These are phyloP conservation scores for Neurospora hispaniola DNA, from an alignment of 495 filamentous ascomycete species.

Conservation along the genomic window DNA sequence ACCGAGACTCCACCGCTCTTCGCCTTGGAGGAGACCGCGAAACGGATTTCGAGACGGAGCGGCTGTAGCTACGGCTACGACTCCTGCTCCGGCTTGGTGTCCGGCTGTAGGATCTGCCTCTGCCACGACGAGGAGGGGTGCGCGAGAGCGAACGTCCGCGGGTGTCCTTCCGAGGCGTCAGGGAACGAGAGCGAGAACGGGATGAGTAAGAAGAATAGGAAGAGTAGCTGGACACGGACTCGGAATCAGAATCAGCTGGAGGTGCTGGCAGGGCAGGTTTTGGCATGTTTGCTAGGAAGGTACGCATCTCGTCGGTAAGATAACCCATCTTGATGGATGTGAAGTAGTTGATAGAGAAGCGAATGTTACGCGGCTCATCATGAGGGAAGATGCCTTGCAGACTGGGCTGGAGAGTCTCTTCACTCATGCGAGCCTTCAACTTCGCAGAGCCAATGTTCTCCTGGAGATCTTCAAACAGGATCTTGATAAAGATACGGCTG, in stretches of 20 bases:
- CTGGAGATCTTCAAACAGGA: constrained; percentile 84
- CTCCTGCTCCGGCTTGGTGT: constrained; percentile 6
- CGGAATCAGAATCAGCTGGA: constrained; percentile 48
- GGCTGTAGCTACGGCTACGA: constrained; percentile 16
- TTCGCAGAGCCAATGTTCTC: constrained; percentile 78
- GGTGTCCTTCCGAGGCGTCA: constrained; percentile 22
- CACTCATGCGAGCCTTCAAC: constrained; percentile 62
- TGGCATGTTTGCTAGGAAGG: constrained; percentile 74
- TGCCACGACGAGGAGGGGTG: constrained; percentile 26
- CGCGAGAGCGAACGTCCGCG: constrained; percentile 26
- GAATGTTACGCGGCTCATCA: constrained; percentile 77
- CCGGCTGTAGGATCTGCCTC: constrained; percentile 27
- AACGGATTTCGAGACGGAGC: constrained; percentile 19
- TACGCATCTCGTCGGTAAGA: constrained; percentile 91
- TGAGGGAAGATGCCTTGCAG: constrained; percentile 83
- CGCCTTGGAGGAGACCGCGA: constrained; percentile 24
- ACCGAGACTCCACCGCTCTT: constrained; percentile 18
- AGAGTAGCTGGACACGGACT: constrained; percentile 56
- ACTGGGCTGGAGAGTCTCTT: constrained; percentile 65
- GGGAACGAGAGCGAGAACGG: constrained; percentile 29
- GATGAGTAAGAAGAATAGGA: constrained; percentile 51
- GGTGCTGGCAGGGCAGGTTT: constrained; percentile 63
- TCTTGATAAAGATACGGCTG: constrained; percentile 96
- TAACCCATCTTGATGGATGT: constrained; percentile 93
- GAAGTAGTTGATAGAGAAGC: constrained; percentile 99